Percentiles rank a stretch among this genome's conserved stretches.
phyloP scores from a whole-genome alignment of 176 grass and related monocot genomes.

The Triticum urartu region DNA sequence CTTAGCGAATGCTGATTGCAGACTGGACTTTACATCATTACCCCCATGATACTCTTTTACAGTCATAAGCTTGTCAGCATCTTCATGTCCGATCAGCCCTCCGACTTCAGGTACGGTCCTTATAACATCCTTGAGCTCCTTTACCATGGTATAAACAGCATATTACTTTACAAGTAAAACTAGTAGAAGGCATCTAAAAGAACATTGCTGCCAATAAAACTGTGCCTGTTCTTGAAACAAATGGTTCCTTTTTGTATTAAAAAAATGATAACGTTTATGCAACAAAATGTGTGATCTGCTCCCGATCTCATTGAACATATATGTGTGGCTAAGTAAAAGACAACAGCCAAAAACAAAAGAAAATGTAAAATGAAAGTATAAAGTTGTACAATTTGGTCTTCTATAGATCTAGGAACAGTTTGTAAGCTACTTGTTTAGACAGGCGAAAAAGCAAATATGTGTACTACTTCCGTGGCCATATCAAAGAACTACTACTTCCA shows the following conservation, averaged over 20 bases:
- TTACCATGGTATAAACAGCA: constrained; percentile 6
- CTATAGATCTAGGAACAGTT: too few species aligned
- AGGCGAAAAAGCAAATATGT: not conserved
- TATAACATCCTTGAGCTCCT: constrained; percentile 84
- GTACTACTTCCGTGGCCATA: not conserved
- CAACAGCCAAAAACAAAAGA: not conserved
- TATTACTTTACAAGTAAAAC: constrained; percentile 7
- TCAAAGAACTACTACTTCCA: not conserved
- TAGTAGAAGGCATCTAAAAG: not conserved
- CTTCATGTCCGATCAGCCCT: constrained; percentile 54
- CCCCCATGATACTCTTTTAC: constrained; percentile 33
- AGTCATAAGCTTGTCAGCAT: constrained; percentile 50
- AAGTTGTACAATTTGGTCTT: not conserved
- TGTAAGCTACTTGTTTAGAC: not conserved
- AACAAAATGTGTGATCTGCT: not conserved
- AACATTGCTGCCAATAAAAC: not conserved
- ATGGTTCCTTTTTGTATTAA: not conserved
- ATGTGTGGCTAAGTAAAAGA: not conserved
- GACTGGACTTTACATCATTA: constrained; percentile 41
- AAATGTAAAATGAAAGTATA: not conserved
- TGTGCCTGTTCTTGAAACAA: not conserved
- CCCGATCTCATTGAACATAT: not conserved
- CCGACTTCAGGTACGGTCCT: constrained; percentile 68
- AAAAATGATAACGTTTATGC: too few species aligned
- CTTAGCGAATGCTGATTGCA: constrained; percentile 65